phyloP scores from a whole-genome alignment of 2,329 filamentous ascomycete genomes.

The Aspergillus melleus region DNA sequence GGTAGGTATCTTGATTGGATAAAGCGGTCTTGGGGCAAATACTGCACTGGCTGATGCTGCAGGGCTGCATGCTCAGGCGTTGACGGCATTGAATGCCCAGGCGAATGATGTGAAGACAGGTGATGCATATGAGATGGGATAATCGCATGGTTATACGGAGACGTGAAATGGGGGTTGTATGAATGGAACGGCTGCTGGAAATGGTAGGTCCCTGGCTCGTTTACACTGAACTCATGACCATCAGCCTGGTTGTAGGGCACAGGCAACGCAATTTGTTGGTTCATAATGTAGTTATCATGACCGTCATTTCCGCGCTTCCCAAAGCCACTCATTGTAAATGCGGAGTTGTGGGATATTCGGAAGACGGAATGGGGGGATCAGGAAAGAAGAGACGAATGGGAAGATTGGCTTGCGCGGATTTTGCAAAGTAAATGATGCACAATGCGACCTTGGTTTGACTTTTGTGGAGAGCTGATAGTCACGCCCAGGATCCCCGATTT shows the following conservation, averaged over 20 bases:
- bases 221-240: slow-evolving; percentile 30
- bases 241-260: slow-evolving; percentile 33
- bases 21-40: slow-evolving; percentile 33
- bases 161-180: slow-evolving; percentile 38
- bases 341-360: background rate
- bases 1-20: slow-evolving; percentile 34
- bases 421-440: background rate
- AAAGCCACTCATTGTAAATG: slow-evolving; percentile 39
- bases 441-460: background rate
- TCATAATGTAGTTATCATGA: slow-evolving; percentile 35
- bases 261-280: slow-evolving; percentile 34
- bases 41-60: slow-evolving; percentile 35
- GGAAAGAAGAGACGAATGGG: background rate
- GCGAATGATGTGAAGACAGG: slow-evolving; percentile 29
- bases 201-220: slow-evolving; percentile 32
- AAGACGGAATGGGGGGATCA: background rate
- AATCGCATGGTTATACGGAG: slow-evolving; percentile 35
- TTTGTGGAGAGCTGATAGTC: background rate
- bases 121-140: slow-evolving; percentile 33
- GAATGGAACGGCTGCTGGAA: slow-evolving; percentile 38
- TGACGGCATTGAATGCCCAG: slow-evolving; percentile 33
- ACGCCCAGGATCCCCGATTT: background rate
- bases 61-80: slow-evolving; percentile 35
- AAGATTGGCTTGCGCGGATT: background rate
- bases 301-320: slow-evolving; percentile 39